Evolutionary conservation across 1,139 yeast genomes (phyloP), one percentile per base, ranked within the genome.

Genomic region (Candida tetrigidarum): DNA sequence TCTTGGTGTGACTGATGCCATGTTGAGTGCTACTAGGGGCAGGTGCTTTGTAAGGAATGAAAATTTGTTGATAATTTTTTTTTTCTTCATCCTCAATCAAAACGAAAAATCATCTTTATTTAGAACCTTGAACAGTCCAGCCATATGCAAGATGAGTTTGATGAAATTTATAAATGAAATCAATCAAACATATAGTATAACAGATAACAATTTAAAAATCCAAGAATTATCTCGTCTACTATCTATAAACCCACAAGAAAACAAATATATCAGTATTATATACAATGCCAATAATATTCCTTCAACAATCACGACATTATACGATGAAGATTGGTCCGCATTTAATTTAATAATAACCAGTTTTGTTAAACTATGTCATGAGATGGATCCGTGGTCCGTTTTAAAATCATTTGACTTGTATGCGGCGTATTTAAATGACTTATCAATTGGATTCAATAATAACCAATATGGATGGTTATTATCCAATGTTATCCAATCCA

Each of bases 391-490:
- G 0, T 68, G 79, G 71, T 78, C 87, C 2, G 51, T 73, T 2
- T 59, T 76, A 8, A 74, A 70, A 27, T 80, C 88, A 11, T 85
- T 83, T 55, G 91, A 85, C 55, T 62, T 82, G 33, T 75, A 80
- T 51, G 71, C 84, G 5, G 64, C 65, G 20, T 81, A 71, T 52
- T 62, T 81, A 38, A 78, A 78, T 44, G 80, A 80, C 48, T 58
- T 86, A 35, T 76, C 86, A 9, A 65, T 78, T 5, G 86, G 90
- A 1, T 80, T 85, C 56, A 71, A 74, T 53, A 82, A 83, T 53
- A 65, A 63, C 42, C 64, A 62, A n/a, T 64, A 71, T 27, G 90
- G 88, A 3, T 68, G 71, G 30, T 58, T 77, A 19, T 56, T 86
- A 33, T 67, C 80, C n/a, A 57, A 60, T 1, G 60, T 80, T 2